Evolutionary conservation across 2,329 filamentous ascomycete genomes (phyloP), one percentile per base, ranked within the genome.

Genomic region (Phaeosphaeria sp.): DNA sequence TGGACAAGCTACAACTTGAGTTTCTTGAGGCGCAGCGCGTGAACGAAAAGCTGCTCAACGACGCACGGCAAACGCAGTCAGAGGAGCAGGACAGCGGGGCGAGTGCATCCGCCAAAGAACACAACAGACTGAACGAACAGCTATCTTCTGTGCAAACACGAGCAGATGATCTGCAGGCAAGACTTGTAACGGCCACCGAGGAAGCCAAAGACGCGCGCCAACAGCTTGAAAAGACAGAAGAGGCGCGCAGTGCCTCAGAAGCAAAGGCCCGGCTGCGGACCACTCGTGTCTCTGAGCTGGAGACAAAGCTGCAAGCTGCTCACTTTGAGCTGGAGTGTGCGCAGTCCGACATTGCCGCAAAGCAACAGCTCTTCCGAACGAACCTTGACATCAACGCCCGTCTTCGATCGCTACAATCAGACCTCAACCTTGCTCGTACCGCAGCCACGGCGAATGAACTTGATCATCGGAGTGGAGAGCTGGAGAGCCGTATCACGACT

Each of bases 281-380:
- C 9, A 50, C 55, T 8, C 65, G 61, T 11, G 61, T 67, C 21
- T 47, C 60, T 15, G 57, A 67, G 6, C 65, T 76, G 18, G 68
- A 75, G 44, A 55, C 61, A 6, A 63, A 63, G 4, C 53, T 74
- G 1, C 61, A 66, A 20, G 60, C 64, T 7, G 57, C 71, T n/a
- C 57, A 64, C n/a, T 67, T 67, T 15, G 65, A 71, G 43, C 55
- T 72, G 2, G 64, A 73, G 49, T 68, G 67, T 30, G 69, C 68
- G 0, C 64, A 70, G 36, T 61, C 67, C 11, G 62, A 74, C 43
- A 54, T 66, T 18, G 59, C 66, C 8, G 58, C 65, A 9, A 74
- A 71, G 52, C 63, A 73, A 18, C 61, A 69, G 51, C 58, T 73
- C 2, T 69, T 72, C 39, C 63, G 68, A 18, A 63, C 65, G 1